A percentile compares a stretch with the other conserved stretches of the same genome.
Evolutionary conservation across 768 basidiomycete genomes (phyloP).

Genomic region (Serendipita indica): DNA sequence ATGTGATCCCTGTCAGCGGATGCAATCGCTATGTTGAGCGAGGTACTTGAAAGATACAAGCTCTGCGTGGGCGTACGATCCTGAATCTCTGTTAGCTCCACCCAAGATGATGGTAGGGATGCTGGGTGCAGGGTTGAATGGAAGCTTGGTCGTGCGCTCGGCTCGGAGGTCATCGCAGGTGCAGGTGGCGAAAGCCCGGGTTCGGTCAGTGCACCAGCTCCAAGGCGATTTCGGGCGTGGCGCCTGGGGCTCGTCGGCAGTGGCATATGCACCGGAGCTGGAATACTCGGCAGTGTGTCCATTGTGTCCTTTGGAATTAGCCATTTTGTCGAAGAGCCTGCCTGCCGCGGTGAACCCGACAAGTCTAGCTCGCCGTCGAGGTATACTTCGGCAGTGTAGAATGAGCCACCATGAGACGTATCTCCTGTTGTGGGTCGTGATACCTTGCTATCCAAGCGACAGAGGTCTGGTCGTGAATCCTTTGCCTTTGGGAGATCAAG

Average conservation of each 20-base stretch:
- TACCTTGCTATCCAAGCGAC: too few relatives aligned
- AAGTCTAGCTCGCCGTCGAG: background rate
- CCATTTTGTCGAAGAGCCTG: too few relatives aligned
- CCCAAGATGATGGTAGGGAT: too few relatives aligned
- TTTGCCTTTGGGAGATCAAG: background rate
- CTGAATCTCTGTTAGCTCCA: too few relatives aligned
- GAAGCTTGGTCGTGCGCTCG: background rate
- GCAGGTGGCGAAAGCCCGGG: background rate
- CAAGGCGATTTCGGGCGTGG: too few relatives aligned
- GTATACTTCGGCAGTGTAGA: background rate
- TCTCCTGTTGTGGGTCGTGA: too few relatives aligned
- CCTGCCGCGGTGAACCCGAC: too few relatives aligned
- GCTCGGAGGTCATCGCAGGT: too few relatives aligned
- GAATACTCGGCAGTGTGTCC: background rate
- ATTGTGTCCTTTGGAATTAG: too few relatives aligned
- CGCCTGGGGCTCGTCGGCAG: background rate
- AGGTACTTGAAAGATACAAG: background rate
- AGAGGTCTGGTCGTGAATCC: background rate
- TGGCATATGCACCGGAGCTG: background rate
- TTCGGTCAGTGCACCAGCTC: constrained; percentile 6
- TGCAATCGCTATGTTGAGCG: background rate
- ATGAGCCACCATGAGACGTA: background rate
- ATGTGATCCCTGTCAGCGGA: background rate
- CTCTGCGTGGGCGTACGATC: constrained; percentile 6
- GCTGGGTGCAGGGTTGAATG: background rate